Evolutionary conservation across 2,329 filamentous ascomycete species (phyloP), one percentile per base, ranked within the genome.

Genomic region (Zymoseptoria brevis): DNA sequence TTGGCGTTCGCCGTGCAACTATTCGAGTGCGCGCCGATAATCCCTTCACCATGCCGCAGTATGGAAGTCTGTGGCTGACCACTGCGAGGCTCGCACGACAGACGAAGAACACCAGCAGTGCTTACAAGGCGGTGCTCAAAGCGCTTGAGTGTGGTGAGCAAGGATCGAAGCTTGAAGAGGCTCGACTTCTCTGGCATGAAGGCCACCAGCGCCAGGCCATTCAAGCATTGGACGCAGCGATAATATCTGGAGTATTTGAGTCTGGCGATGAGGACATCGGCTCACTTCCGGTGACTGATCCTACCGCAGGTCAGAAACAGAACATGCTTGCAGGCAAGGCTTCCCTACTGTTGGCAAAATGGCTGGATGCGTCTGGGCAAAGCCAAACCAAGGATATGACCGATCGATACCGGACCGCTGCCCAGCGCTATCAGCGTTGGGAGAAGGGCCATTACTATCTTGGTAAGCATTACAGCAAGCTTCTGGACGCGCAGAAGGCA

Each of bases 371-470:
- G 58, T 89, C 93, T n/a, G 94, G 94, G 4, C 93, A 97, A 73
- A 96, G 91, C 1, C 89, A 96, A 68, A 89, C 90, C 3, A 82
- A 85, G 51, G 85, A 89, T 3, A 82, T 97, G 63, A 85, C 90
- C 52, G 82, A 86, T 57, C 89, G 90, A 69, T 99, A 96, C 68
- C 87, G 91, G 62, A 83, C 88, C 65, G 92, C 92, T 1, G 84
- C 88, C n/a, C 86, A 83, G 70, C 85, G 83, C 2, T 77, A 73
- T 63, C 76, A 79, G 4, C 84, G 84, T 55, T 99, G 93, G 92
- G 94, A 99, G 72, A 97, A 96, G 74, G 92, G 90, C 0, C 93
- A 97, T 71, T 99, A 97, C 73, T 96, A 96, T 72, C 82, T 99
- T 8, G 94, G 94, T 4, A 90, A 93, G 53, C 91, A 97, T 74